Evolutionary conservation across 352 stramenopile species (phyloP).

Genomic region (Peronospora destructor): DNA sequence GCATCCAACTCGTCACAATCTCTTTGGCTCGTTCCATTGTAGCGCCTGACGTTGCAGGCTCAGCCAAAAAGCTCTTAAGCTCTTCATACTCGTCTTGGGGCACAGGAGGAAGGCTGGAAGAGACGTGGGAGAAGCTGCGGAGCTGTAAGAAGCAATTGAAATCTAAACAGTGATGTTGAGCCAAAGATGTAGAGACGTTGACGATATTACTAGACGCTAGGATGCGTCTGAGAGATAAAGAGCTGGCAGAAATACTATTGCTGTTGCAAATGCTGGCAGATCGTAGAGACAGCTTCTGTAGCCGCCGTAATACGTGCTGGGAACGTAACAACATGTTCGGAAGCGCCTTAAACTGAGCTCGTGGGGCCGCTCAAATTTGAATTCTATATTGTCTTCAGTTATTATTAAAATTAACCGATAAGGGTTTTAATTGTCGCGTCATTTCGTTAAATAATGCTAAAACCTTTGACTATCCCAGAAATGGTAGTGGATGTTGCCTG

Average conservation of each 20-base stretch:
- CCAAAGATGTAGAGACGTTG: background rate
- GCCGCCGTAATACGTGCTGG: conserved; percentile 13
- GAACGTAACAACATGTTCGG: conserved; percentile 16
- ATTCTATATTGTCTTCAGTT: no score
- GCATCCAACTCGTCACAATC: conserved; percentile 47
- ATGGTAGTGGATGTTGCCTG: no score
- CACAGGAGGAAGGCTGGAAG: conserved; percentile 17
- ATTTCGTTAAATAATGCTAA: no score
- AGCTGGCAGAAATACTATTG: background rate
- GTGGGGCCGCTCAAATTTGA: no score
- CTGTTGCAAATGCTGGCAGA: conserved; percentile 1
- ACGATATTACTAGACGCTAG: conserved; percentile 7
- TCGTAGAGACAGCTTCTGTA: conserved; percentile 20
- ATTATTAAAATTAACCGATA: no score
- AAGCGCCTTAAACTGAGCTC: no score
- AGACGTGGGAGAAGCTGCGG: conserved; percentile 17
- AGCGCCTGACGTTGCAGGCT: conserved; percentile 33
- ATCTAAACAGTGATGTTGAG: background rate
- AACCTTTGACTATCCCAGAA: no score
- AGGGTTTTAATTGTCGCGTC: no score
- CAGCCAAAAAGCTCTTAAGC: conserved; percentile 56
- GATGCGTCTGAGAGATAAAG: conserved; percentile 7
- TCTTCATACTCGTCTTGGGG: conserved; percentile 44
- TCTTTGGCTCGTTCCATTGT: conserved; percentile 28
- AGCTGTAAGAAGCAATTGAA: conserved; percentile 7